phyloP scores from a whole-genome alignment of 139 green algal genomes.

The Chlorella vulgaris region DNA sequence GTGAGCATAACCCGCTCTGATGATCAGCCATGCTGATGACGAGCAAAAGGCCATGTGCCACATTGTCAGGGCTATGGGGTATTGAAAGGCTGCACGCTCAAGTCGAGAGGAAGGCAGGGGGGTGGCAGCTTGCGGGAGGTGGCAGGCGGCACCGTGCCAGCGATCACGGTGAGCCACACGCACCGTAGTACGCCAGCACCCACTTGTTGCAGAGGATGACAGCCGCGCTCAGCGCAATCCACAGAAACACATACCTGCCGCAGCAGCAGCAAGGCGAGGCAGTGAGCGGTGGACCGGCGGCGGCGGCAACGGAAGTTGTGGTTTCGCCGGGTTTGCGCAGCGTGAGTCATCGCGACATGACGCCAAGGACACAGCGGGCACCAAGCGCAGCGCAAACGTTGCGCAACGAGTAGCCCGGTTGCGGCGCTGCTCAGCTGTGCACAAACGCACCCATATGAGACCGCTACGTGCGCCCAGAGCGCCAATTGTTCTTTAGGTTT shows the following conservation, averaged over 20 bases:
- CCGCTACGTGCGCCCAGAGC: neutral
- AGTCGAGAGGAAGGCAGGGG: neutral
- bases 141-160: too few species aligned
- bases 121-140: neutral
- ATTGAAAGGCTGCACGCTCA: slow-evolving; percentile 70
- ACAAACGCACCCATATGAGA: slow-evolving; percentile 18
- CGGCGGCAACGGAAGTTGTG: too few species aligned
- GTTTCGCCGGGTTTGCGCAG: too few species aligned
- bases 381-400: too few species aligned
- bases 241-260: slow-evolving; percentile 31
- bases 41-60: slow-evolving; percentile 93
- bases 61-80: slow-evolving; percentile 83
- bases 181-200: slow-evolving; percentile 56
- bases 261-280: too few species aligned
- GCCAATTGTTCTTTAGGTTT: neutral
- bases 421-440: too few species aligned
- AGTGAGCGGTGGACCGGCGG: too few species aligned
- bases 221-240: slow-evolving; percentile 27
- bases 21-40: slow-evolving; percentile 63
- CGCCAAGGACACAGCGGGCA: too few species aligned
- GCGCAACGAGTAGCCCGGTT: too few species aligned
- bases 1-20: slow-evolving; percentile 51
- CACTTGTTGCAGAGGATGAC: slow-evolving; percentile 72
- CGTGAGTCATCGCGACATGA: too few species aligned
- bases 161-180: neutral